Evolutionary conservation across 164 flowering plant species (phyloP).

Genomic region (Liquidambar formosana): DNA sequence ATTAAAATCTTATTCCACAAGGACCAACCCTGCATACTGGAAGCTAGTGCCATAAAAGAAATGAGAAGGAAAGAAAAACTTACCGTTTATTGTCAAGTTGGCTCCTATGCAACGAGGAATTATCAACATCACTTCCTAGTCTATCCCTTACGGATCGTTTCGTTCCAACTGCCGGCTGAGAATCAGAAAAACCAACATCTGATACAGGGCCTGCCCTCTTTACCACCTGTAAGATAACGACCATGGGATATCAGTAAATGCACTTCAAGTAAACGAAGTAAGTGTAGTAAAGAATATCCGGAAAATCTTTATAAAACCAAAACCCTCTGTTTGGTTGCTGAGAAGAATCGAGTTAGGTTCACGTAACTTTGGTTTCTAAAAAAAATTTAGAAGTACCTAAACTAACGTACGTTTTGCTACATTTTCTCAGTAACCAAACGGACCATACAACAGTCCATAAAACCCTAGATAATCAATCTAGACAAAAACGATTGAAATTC

Average conservation of each 20-base stretch:
- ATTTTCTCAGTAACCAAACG: slow-evolving; percentile 10
- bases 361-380: neutral
- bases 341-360: neutral
- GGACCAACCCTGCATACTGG: neutral
- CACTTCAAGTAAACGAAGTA: too few relatives aligned
- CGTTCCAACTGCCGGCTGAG: slow-evolving; percentile 36
- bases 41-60: too few relatives aligned
- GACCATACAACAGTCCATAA: neutral
- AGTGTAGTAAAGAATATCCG: too few relatives aligned
- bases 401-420: neutral
- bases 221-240: slow-evolving; percentile 47
- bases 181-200: slow-evolving; percentile 35
- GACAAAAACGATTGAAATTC: neutral
- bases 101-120: slow-evolving; percentile 20
- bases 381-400: neutral
- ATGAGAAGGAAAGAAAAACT: neutral
- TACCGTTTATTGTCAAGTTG: slow-evolving; percentile 50
- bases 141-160: slow-evolving; percentile 74
- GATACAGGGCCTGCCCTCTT: slow-evolving; percentile 48
- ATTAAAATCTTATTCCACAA: neutral
- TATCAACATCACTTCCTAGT: slow-evolving; percentile 53
- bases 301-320: neutral
- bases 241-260: neutral
- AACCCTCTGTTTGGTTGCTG: neutral
- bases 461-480: neutral